Base-by-base conservation (phyloP, 352 stramenopile species). In the Phytopythium mirpurense region DNA sequence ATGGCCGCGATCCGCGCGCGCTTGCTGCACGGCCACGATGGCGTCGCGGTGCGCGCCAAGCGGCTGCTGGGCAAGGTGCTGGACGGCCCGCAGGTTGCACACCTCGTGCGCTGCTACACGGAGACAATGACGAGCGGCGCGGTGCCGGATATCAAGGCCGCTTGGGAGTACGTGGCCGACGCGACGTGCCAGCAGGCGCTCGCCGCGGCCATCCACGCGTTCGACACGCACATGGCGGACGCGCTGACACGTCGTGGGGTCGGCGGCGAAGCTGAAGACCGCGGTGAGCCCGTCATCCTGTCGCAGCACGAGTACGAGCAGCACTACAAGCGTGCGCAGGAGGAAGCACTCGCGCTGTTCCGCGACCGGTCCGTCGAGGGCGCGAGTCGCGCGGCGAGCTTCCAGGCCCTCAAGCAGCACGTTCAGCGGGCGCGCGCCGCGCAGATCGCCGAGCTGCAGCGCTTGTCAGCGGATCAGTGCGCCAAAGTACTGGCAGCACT, bases 111-210 rank as follows among this genome's bases (percentile, higher is more conserved):
- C 19, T 88, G 77, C 56, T 93, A 93, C 52, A 86, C 77, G 0
- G 65, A 80, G 15, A 90, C 81, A 5, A 86, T 93, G 70, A 93
- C 85, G 44, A 90, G 69, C 51, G 81, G 81, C 4, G 66, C 73
- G 3, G 65, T 93, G 6, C 81, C 83, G n/a, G 78, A 90, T 50
- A 91, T 93, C 32, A 89, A 88, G 51, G 79, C 81, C 34, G 83
- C 81, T 15, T 93, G 81, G 81, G 74, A 84, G 55, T 93, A 92
- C 35, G 83, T 93, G 15, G 82, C 75, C 5, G 81, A 93, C 49
- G 81, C 80, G 26, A 90, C 83, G 6, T 90, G 79, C 26, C 75
- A 88, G 50, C 67, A 70, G 10, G 81, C 81, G 26, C 62, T 85
- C 38, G 52, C 72, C 26, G 64, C 62, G 47, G 77, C 83, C 2